Evolutionary conservation across 306 rosid genomes (phyloP).

Genomic region (Potentilla sterilis): DNA sequence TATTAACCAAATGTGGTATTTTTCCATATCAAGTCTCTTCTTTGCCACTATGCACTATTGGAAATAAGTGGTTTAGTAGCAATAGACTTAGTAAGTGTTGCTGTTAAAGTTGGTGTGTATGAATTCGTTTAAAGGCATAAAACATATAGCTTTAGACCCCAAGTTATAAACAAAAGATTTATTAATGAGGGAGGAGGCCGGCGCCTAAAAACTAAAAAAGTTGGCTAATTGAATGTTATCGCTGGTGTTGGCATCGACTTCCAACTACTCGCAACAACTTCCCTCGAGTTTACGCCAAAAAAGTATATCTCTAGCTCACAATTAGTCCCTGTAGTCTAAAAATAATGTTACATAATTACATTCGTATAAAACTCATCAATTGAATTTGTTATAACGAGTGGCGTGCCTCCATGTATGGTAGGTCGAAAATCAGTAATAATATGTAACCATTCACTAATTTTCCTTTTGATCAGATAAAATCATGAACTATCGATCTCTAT

Average conservation of each 20-base stretch:
- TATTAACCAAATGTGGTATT: too few species aligned
- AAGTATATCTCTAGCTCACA: neutral
- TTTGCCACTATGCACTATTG: neutral
- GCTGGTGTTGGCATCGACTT: constrained; percentile 36
- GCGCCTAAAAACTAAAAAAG: constrained; percentile 51
- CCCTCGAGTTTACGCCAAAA: constrained; percentile 31
- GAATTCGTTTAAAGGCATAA: neutral
- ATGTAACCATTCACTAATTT: too few species aligned
- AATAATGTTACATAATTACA: neutral
- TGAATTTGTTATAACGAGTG: neutral
- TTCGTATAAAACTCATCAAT: neutral
- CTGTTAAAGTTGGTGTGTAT: neutral
- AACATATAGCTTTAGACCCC: neutral
- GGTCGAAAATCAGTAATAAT: neutral
- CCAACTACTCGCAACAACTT: constrained; percentile 59
- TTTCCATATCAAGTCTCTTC: neutral
- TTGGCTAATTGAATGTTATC: constrained; percentile 70
- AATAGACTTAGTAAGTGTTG: neutral
- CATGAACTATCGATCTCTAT: neutral
- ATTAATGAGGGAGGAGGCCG: constrained; percentile 26
- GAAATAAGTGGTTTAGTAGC: neutral
- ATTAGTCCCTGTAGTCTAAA: neutral
- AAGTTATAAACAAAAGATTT: constrained; percentile 13
- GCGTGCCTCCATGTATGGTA: neutral
- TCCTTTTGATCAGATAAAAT: too few species aligned